A percentile compares a stretch with the other conserved stretches of the same genome.
These are phyloP conservation scores for Huntiella savannae DNA, from an alignment of 2,329 filamentous ascomycete species.

Conservation along the genomic window DNA sequence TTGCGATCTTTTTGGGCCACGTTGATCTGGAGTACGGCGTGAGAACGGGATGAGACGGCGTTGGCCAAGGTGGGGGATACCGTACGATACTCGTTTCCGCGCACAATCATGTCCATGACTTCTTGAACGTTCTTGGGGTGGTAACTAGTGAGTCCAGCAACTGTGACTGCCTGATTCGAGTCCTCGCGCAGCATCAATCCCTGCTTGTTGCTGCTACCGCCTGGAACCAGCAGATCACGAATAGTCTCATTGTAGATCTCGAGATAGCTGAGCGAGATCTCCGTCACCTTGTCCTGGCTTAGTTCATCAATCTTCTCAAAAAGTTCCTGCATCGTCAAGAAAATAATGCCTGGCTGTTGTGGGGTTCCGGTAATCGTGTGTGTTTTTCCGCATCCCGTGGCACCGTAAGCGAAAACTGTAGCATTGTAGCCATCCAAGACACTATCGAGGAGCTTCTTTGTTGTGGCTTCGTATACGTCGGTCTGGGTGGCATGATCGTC, in stretches of 20 bases:
- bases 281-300: slow-evolving; percentile 69
- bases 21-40: slow-evolving; percentile 95
- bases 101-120: slow-evolving; percentile 98
- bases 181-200: slow-evolving; percentile 88
- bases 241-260: slow-evolving; percentile 99
- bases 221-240: slow-evolving; percentile 76
- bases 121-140: slow-evolving; percentile 80
- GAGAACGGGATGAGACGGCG: slow-evolving; percentile 88
- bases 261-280: slow-evolving; percentile 81
- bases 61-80: slow-evolving; percentile 96
- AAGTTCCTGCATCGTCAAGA: slow-evolving; percentile 95
- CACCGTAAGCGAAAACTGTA: slow-evolving; percentile 94
- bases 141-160: slow-evolving; percentile 78
- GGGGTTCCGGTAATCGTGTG: slow-evolving; percentile 90
- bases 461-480: slow-evolving; percentile 90
- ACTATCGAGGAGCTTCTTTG: slow-evolving; percentile 73
- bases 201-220: slow-evolving; percentile 41
- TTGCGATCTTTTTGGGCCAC: slow-evolving; percentile 87
- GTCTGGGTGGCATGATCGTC: slow-evolving; percentile 84
- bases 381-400: slow-evolving; percentile 94
- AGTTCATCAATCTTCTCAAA: slow-evolving; percentile 90
- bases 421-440: slow-evolving; percentile 97
- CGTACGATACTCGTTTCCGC: slow-evolving; percentile 82
- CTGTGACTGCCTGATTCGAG: slow-evolving; percentile 78
- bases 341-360: slow-evolving; percentile 91